Base-by-base conservation (phyloP, 257 asterid species). In the Gentiana dahurica region DNA sequence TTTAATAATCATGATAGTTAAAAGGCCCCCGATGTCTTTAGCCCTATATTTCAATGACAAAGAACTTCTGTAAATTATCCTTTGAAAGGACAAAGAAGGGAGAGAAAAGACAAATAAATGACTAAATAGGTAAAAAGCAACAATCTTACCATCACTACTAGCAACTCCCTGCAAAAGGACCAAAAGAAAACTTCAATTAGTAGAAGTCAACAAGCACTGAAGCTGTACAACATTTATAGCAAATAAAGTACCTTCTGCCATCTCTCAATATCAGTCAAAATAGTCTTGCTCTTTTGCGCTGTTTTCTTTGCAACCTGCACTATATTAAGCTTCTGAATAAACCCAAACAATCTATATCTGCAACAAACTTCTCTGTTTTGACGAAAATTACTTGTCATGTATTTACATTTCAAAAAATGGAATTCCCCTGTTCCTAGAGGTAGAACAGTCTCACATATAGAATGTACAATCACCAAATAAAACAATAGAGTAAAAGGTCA, bases 251-350 rank as follows among this genome's bases (percentile, higher is more conserved):
- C 97, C 88, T 90, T 89, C 74, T 90, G 97, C 97, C 97, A 86
- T 55, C 97, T 65, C 70, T 90, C 97, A 34, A 86, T 78, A 77
- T 90, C 97, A 64, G 87, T 82, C 60, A 86, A 74, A 49, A 90
- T 73, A 67, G 80, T 78, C 89, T 90, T 90, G 75, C 96, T 90
- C 68, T 85, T 89, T 65, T 86, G 88, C 45, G 97, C 95, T 57
- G 95, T 89, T 67, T 69, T 87, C 81, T 86, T 86, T 39, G 97
- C 95, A 58, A 77, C 97, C 97, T 90, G 77, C 53, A 61, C 65
- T 51, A 68, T n/a, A 60, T 50, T 41, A 43, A 51, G 49, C 34
- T 41, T n/a, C 12, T 38, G 55, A 54, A 46, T 32, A 61, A 50
- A 35, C 24, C 45, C 4, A 49, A 54, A 41, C 46, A 2, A 41